phyloP scores from a whole-genome alignment of 73 alveolate species.

The Loxodes magnus region DNA sequence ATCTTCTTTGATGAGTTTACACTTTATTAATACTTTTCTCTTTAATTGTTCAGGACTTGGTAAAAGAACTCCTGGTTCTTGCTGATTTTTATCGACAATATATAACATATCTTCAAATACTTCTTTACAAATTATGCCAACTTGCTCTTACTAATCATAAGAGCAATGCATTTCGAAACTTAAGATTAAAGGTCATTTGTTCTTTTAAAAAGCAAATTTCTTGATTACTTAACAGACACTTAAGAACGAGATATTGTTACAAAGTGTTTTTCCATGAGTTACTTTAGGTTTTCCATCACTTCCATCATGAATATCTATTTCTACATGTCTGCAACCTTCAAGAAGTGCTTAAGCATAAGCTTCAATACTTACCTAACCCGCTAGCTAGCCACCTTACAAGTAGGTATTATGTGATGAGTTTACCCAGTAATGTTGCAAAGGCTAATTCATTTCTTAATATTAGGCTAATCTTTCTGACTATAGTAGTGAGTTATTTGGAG shows the following conservation, averaged over 20 bases:
- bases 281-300: conserved; percentile 75
- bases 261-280: conserved; percentile 86
- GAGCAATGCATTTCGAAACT: conserved; percentile 84
- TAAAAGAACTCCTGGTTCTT: conserved; percentile 24
- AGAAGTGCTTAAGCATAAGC: conserved; percentile 66
- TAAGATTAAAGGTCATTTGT: conserved; percentile 73
- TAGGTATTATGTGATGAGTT: conserved; percentile 89
- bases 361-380: conserved; percentile 69
- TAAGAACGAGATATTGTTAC: conserved; percentile 50
- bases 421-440: conserved; percentile 69
- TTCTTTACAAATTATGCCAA: conserved; percentile 49
- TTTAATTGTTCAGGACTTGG: conserved; percentile 76
- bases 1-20: conserved; percentile 41
- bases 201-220: conserved; percentile 55
- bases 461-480: conserved; percentile 33
- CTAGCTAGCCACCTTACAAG: conserved; percentile 67
- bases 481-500: conserved; percentile 41
- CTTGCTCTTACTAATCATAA: conserved; percentile 42
- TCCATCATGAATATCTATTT: conserved; percentile 90
- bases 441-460: conserved; percentile 80
- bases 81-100: too few relatives aligned
- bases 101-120: conserved; percentile 53
- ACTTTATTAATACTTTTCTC: conserved; percentile 62
- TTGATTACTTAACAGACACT: conserved; percentile 60
- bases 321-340: conserved; percentile 88